Conservation (phyloP, 306 rosid species). For the Quercus bicolor region DNA sequence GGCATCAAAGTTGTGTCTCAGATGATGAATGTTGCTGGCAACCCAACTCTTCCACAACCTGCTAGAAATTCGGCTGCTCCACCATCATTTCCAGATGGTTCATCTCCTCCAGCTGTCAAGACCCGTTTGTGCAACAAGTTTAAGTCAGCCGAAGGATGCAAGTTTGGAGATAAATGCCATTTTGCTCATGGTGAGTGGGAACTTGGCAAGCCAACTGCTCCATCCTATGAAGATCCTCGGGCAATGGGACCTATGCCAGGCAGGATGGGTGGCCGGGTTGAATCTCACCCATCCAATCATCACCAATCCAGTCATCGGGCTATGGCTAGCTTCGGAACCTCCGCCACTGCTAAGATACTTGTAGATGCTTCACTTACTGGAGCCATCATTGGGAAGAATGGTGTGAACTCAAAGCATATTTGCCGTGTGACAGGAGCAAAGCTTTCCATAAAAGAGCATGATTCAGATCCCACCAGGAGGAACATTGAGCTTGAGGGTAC, state of each 20-base stretch:
- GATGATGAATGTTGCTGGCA: constrained; percentile 51
- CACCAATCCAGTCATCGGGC: constrained; percentile 45
- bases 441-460: constrained; percentile 76
- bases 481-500: constrained; percentile 89
- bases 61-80: constrained; percentile 49
- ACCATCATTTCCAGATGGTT: constrained; percentile 67
- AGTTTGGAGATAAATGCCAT: constrained; percentile 82
- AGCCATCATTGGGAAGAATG: constrained; percentile 81
- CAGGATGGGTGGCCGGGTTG: constrained; percentile 52
- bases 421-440: constrained; percentile 80
- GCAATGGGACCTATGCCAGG: constrained; percentile 42
- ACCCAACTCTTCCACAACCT: constrained; percentile 43
- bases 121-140: constrained; percentile 77
- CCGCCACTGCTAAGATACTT: constrained; percentile 77
- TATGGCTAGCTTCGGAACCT: constrained; percentile 72
- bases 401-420: constrained; percentile 72
- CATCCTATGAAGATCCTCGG: constrained; percentile 63
- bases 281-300: constrained; percentile 40
- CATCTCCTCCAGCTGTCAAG: constrained; percentile 73
- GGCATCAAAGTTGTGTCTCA: constrained; percentile 76
- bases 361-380: constrained; percentile 81
- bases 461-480: constrained; percentile 59
- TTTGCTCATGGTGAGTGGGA: constrained; percentile 82
- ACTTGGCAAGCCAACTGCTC: constrained; percentile 65
- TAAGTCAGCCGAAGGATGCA: constrained; percentile 80